Evolutionary conservation across 2,329 filamentous ascomycete species (phyloP), one percentile per base, ranked within the genome.

Genomic region (Fragosphaeria purpurea): DNA sequence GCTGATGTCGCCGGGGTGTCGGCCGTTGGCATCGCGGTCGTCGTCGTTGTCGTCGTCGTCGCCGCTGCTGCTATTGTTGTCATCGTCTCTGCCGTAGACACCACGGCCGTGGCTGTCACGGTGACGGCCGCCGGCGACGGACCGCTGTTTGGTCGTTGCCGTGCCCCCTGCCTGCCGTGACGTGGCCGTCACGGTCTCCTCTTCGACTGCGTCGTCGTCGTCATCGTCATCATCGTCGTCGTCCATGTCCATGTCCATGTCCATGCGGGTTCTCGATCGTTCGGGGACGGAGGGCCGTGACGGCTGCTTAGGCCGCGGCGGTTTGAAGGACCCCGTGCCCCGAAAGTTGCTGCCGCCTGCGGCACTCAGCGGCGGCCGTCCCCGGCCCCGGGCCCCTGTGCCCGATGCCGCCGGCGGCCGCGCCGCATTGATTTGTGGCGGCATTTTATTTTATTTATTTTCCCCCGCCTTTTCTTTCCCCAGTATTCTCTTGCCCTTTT

Each of bases 101-200:
- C 22, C 22, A 22, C 22, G 22, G 22, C 22, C 35, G 35, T 37
- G 34, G 7, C 31, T 41, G 7, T 38, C 7, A 10, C 37, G 30
- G 7, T 35, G 10, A 4, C 40, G 22, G 65, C 67, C 22, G 39
- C 12, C 65, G 6, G 63, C 63, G 8, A 68, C 64, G 3, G 22
- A 22, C 22, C 22, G 22, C 22, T 22, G 22, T 22, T 22, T 22
- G 22, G 22, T 22, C 22, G 22, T 22, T 22, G 22, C 22, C 22
- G 22, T 3, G 22, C 22, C 22, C 22, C 22, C 22, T 22, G 22
- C 22, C 22, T 22, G 22, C 22, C 22, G 22, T 22, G 22, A 22
- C 22, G 22, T 22, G 22, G 22, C 22, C 22, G 22, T 22, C 22
- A 22, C 22, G 22, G 2, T 22, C 22, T 22, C 22, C 22, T 22